Conservation (phyloP, 331 rosid genomes). For the Prunus yedoensis region DNA sequence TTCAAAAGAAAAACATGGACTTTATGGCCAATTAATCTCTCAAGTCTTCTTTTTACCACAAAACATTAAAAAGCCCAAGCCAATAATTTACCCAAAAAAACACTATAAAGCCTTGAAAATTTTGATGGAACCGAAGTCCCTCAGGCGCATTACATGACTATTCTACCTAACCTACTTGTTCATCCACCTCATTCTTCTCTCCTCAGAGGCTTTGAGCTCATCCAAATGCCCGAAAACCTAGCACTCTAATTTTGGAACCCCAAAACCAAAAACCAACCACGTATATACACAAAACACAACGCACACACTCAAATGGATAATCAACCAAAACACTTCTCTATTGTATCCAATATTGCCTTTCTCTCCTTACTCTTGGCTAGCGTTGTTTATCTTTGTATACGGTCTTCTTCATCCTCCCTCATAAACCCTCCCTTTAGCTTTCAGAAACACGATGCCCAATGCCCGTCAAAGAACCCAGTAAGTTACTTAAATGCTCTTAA, state of each 20-base stretch:
- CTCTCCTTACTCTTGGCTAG: slow-evolving; percentile 5
- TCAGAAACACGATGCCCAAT: not conserved
- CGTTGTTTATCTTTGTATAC: slow-evolving; percentile 13
- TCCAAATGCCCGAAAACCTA: not conserved
- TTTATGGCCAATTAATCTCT: not conserved
- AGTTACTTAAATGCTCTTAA: not conserved
- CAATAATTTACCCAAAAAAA: not conserved
- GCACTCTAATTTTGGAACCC: not conserved
- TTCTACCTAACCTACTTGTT: slow-evolving; percentile 1
- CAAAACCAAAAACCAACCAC: not conserved
- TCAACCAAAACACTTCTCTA: slow-evolving; percentile 8
- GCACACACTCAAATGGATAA: slow-evolving; percentile 3
- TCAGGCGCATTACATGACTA: not conserved
- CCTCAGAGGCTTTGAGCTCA: not conserved
- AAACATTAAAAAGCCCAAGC: not conserved
- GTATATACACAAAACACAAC: not conserved
- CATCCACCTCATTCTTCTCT: not conserved
- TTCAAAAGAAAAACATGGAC: not conserved
- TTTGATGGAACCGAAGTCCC: not conserved
- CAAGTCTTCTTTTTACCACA: not conserved
- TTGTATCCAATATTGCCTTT: not conserved
- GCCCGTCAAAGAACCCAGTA: not conserved
- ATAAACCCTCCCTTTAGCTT: not conserved
- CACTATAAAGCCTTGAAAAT: not conserved
- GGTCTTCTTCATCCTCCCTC: slow-evolving; percentile 11